phyloP scores from a whole-genome alignment of 2,329 filamentous ascomycete species.

The Monilinia fructicola region DNA sequence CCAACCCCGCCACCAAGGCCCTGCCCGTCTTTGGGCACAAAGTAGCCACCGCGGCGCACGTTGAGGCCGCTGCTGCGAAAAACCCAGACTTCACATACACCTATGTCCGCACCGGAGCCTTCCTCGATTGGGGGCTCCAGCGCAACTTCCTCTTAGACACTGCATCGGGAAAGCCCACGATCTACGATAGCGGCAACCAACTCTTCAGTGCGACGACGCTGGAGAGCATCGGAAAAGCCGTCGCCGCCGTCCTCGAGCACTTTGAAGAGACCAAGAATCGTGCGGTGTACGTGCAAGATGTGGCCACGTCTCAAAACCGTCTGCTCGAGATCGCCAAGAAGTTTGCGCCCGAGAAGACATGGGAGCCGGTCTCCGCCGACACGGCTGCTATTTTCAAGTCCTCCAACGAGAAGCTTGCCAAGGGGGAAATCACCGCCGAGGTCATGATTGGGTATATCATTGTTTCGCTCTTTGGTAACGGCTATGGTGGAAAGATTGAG shows the following conservation, averaged over 20 bases:
- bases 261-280: conserved; percentile 55
- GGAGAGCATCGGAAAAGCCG: conserved; percentile 47
- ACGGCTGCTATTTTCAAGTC: conserved; percentile 28
- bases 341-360: conserved; percentile 38
- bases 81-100: conserved; percentile 54
- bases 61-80: conserved; percentile 44
- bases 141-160: conserved; percentile 48
- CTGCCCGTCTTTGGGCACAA: conserved; percentile 57
- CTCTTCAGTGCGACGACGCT: conserved; percentile 52
- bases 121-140: conserved; percentile 58
- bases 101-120: conserved; percentile 52
- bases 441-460: conserved; percentile 42
- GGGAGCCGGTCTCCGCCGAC: conserved; percentile 29
- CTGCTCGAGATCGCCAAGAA: conserved; percentile 42
- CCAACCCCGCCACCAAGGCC: conserved; percentile 41
- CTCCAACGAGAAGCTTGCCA: conserved; percentile 31
- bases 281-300: conserved; percentile 48
- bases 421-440: conserved; percentile 36
- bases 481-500: conserved; percentile 41
- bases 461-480: conserved; percentile 39
- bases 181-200: conserved; percentile 53
- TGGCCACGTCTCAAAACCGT: conserved; percentile 47
- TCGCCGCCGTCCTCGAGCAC: conserved; percentile 51
- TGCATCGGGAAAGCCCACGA: conserved; percentile 43
- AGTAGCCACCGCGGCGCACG: conserved; percentile 43